These are phyloP conservation scores for Aegilops speltoides DNA, from an alignment of 176 grass and related monocot species.

Conservation along the genomic window DNA sequence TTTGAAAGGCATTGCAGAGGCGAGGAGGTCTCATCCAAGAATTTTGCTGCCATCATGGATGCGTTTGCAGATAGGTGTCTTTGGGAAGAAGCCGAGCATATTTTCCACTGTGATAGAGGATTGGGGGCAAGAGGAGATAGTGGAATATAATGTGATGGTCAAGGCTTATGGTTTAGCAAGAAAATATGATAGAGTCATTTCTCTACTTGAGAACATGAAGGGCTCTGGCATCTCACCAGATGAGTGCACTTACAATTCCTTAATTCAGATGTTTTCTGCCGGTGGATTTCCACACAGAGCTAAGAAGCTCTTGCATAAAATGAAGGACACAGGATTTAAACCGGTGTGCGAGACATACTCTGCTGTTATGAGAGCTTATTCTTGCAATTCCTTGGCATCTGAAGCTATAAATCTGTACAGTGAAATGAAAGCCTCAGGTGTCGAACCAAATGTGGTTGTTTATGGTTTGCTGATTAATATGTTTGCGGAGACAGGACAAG, in stretches of 20 bases:
- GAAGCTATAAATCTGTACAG: conserved; percentile 56
- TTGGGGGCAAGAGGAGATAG: conserved; percentile 35
- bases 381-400: conserved; percentile 39
- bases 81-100: conserved; percentile 63
- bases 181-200: conserved; percentile 56
- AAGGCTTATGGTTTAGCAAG: conserved; percentile 71
- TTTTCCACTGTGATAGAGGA: conserved; percentile 46
- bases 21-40: conserved; percentile 54
- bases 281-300: conserved; percentile 55
- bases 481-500: conserved; percentile 55
- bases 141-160: conserved; percentile 74
- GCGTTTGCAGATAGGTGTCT: conserved; percentile 54
- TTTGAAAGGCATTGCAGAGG: conserved; percentile 57
- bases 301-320: conserved; percentile 49
- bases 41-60: conserved; percentile 62
- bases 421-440: conserved; percentile 57
- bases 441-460: conserved; percentile 62
- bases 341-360: conserved; percentile 62
- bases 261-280: conserved; percentile 74
- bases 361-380: conserved; percentile 57
- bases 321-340: conserved; percentile 62
- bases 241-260: conserved; percentile 71
- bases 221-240: conserved; percentile 49
- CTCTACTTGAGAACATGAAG: conserved; percentile 61
- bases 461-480: conserved; percentile 61